phyloP scores from a whole-genome alignment of 352 stramenopile genomes.

The Phytophthora cactorum region DNA sequence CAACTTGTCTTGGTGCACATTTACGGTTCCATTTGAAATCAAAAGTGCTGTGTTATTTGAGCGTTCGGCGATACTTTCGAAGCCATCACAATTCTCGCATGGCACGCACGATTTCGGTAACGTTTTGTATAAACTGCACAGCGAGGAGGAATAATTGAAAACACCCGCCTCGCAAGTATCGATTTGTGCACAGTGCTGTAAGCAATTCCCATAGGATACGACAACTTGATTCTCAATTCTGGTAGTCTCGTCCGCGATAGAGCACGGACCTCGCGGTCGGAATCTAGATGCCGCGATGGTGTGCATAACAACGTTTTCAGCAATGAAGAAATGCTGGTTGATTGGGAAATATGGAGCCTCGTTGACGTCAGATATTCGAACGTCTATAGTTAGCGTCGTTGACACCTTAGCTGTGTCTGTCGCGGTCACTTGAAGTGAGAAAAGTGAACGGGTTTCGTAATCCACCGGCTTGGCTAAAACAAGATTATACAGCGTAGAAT shows the following conservation, averaged over 20 bases:
- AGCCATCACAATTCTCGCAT: conserved; percentile 31
- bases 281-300: conserved; percentile 34
- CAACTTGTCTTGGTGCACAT: conserved; percentile 11
- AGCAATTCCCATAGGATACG: conserved; percentile 29
- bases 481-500: conserved; percentile 16
- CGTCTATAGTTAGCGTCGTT: conserved; percentile 9
- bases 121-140: conserved; percentile 19
- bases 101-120: conserved; percentile 2
- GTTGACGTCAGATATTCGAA: conserved; percentile 50
- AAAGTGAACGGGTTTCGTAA: conserved; percentile 32
- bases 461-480: conserved; percentile 23
- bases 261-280: conserved; percentile 21
- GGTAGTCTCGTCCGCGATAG: background rate
- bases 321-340: conserved; percentile 49
- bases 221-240: conserved; percentile 1
- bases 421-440: conserved; percentile 6
- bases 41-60: conserved; percentile 17
- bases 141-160: conserved; percentile 25
- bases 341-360: conserved; percentile 44
- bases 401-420: conserved; percentile 9
- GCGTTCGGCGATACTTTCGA: conserved; percentile 19
- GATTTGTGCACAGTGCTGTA: conserved; percentile 13
- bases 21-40: conserved; percentile 19
- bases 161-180: conserved; percentile 16
- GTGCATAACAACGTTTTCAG: conserved; percentile 29